phyloP scores from a whole-genome alignment of 441 rosid genomes.

The Adansonia madagascariensis region DNA sequence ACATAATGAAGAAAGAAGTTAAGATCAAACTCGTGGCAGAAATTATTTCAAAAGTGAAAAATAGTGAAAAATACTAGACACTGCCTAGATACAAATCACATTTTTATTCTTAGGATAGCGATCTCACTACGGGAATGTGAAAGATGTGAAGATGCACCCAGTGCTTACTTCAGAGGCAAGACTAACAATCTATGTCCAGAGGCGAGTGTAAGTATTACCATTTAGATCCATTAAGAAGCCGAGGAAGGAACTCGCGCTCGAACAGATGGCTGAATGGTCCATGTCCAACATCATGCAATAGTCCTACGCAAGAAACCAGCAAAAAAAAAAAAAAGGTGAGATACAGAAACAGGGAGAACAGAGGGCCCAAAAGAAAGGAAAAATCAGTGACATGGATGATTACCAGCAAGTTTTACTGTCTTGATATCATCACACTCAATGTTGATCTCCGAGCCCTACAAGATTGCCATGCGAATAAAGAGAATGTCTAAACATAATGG shows the following conservation, averaged over 20 bases:
- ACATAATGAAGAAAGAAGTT: neutral
- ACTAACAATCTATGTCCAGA: conserved; percentile 8
- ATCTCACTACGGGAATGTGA: conserved; percentile 6
- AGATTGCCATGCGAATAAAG: conserved; percentile 24
- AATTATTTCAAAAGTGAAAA: neutral
- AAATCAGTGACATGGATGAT: conserved; percentile 9
- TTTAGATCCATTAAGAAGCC: conserved; percentile 38
- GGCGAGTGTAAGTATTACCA: conserved; percentile 43
- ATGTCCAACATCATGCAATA: conserved; percentile 86
- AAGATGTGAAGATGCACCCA: conserved; percentile 4
- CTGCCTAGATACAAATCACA: neutral
- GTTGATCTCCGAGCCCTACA: conserved; percentile 60
- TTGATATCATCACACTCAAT: conserved; percentile 53
- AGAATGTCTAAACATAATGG: conserved; percentile 20
- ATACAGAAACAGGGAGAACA: neutral
- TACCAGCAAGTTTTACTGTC: conserved; percentile 77
- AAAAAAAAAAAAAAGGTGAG: neutral
- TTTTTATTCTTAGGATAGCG: neutral
- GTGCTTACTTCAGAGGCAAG: neutral
- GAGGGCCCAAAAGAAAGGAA: neutral
- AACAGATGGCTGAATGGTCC: conserved; percentile 81
- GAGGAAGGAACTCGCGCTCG: conserved; percentile 65
- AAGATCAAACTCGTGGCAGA: conserved; percentile 2
- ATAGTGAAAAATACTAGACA: neutral
- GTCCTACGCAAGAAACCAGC: conserved; percentile 43